Conservation (phyloP, 164 flowering plant species). For the Stephania cephalantha region DNA sequence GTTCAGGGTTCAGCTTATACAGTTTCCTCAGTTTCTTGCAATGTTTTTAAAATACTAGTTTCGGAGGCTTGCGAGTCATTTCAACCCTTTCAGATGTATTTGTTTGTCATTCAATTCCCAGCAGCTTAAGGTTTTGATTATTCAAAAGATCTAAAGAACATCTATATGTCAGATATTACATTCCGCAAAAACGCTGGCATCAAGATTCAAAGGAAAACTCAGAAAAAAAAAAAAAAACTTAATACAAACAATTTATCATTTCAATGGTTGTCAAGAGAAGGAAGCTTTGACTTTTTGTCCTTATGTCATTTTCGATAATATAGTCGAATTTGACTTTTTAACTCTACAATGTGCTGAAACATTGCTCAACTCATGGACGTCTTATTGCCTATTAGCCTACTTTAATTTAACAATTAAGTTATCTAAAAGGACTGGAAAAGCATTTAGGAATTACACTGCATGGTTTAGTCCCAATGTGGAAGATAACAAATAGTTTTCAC, state of each 20-base stretch:
- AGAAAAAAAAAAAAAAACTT: too few relatives aligned
- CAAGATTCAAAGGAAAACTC: background rate
- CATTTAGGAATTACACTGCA: background rate
- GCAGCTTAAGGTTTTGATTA: background rate
- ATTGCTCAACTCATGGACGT: background rate
- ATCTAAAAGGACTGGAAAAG: background rate
- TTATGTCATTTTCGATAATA: too few relatives aligned
- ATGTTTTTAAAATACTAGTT: background rate
- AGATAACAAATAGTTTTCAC: background rate
- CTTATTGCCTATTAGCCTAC: background rate
- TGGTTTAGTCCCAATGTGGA: background rate
- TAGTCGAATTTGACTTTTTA: background rate
- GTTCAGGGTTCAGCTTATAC: too few relatives aligned
- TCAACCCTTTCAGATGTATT: background rate
- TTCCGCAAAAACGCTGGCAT: background rate
- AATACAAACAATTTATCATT: background rate
- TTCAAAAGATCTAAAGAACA: background rate
- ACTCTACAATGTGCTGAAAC: background rate
- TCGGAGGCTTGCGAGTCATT: background rate
- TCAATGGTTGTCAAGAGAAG: background rate
- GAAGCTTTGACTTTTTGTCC: background rate
- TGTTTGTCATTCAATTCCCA: background rate
- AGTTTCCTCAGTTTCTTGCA: background rate
- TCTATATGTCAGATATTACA: background rate
- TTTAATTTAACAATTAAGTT: background rate